A percentile compares a stretch with the other conserved stretches of the same genome.
These are phyloP conservation scores for Rhynchosporium graminicola DNA, from an alignment of 2,329 filamentous ascomycete species.

Conservation along the genomic window DNA sequence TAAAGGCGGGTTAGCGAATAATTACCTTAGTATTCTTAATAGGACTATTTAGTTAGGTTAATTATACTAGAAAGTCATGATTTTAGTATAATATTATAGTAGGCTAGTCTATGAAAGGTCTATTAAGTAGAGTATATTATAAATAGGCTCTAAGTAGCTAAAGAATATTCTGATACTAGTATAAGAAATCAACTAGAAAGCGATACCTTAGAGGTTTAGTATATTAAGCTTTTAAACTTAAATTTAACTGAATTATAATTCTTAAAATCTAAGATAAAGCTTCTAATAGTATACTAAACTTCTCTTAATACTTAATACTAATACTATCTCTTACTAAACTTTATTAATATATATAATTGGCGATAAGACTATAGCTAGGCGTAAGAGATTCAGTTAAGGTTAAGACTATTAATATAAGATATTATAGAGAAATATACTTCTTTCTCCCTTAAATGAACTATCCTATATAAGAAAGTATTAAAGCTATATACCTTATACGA, in stretches of 20 bases:
- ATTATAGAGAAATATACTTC: background rate
- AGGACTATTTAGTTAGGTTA: background rate
- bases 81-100: background rate
- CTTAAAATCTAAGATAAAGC: too few species aligned
- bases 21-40: background rate
- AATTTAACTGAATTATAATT: too few species aligned
- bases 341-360: background rate
- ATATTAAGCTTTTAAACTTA: too few species aligned
- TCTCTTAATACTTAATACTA: background rate
- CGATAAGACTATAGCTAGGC: slow-evolving; percentile 1
- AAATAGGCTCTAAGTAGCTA: too few species aligned
- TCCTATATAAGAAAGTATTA: slow-evolving; percentile 2
- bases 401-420: background rate
- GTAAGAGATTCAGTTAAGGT: background rate
- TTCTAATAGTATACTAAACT: background rate
- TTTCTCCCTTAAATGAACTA: background rate
- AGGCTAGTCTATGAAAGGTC: background rate
- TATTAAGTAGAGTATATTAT: background rate
- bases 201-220: too few species aligned
- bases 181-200: too few species aligned
- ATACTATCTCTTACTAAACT: background rate
- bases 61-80: background rate
- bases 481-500: slow-evolving; percentile 1
- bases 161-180: background rate
- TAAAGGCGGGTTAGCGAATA: slow-evolving; percentile 1